Evolutionary conservation across 2,329 filamentous ascomycete species (phyloP).

Genomic region (Alternaria burnsii): DNA sequence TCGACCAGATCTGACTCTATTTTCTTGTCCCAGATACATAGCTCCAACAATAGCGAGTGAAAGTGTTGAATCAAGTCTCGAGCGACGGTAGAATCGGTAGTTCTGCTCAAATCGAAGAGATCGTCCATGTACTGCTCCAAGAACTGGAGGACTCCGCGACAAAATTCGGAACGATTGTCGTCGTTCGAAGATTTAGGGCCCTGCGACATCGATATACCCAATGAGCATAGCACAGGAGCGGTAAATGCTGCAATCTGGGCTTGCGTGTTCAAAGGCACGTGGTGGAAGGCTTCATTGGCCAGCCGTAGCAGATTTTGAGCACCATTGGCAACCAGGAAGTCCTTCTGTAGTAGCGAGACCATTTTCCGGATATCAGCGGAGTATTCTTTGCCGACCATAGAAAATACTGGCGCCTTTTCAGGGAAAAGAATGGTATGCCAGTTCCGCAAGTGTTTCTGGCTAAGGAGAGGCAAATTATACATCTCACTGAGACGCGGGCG

Average conservation of each 20-base stretch:
- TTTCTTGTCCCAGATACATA: conserved; percentile 39
- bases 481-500: conserved; percentile 23
- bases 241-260: conserved; percentile 27
- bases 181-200: conserved; percentile 11
- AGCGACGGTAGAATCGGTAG: conserved; percentile 34
- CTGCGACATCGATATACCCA: conserved; percentile 36
- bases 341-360: conserved; percentile 26
- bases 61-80: conserved; percentile 39
- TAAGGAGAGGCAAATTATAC: conserved; percentile 31
- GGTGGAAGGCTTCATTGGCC: conserved; percentile 31
- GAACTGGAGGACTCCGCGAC: conserved; percentile 31
- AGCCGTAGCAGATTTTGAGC: conserved; percentile 37
- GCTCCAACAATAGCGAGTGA: conserved; percentile 30
- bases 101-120: conserved; percentile 39
- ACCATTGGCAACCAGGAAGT: conserved; percentile 38
- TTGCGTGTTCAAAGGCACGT: conserved; percentile 25
- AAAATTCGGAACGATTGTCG: conserved; percentile 30
- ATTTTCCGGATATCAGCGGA: conserved; percentile 30
- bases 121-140: conserved; percentile 41
- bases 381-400: conserved; percentile 42
- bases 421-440: conserved; percentile 34
- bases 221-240: conserved; percentile 28
- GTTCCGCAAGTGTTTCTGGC: conserved; percentile 41
- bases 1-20: conserved; percentile 37
- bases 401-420: conserved; percentile 36